phyloP scores from a whole-genome alignment of 2,329 filamentous ascomycete species.

The Dryadomyces sulphureus region DNA sequence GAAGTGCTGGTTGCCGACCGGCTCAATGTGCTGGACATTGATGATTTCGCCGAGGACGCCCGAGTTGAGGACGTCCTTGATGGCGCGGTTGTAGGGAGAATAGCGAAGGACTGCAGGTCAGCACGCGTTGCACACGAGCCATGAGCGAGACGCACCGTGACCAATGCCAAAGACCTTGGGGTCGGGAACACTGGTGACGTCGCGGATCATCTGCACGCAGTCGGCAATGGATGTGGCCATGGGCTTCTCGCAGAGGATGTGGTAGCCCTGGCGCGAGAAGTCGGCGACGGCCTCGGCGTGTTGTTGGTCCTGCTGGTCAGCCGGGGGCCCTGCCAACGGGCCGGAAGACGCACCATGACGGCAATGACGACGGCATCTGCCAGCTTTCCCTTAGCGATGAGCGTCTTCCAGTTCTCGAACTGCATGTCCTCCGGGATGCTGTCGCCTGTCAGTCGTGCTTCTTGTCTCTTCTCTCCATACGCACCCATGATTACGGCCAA shows the following conservation, averaged over 20 bases:
- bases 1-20: neutral
- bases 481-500: neutral
- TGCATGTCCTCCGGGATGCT: neutral
- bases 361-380: constrained; percentile 1
- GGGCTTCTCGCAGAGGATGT: neutral
- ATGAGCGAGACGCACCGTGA: neutral
- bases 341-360: neutral
- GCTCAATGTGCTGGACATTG: constrained; percentile 1
- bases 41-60: constrained; percentile 1
- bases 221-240: neutral
- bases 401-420: neutral
- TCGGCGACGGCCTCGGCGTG: constrained; percentile 1
- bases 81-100: neutral
- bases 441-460: neutral
- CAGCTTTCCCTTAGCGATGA: neutral
- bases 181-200: neutral
- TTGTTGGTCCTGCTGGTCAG: neutral
- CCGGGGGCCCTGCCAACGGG: neutral
- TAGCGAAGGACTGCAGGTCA: neutral
- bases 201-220: neutral
- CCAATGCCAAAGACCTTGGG: constrained; percentile 1
- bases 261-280: neutral
- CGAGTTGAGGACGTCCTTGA: neutral
- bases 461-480: neutral
- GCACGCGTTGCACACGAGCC: neutral